Conservation (phyloP, 768 basidiomycete species). For the Lyophyllum semitale region DNA sequence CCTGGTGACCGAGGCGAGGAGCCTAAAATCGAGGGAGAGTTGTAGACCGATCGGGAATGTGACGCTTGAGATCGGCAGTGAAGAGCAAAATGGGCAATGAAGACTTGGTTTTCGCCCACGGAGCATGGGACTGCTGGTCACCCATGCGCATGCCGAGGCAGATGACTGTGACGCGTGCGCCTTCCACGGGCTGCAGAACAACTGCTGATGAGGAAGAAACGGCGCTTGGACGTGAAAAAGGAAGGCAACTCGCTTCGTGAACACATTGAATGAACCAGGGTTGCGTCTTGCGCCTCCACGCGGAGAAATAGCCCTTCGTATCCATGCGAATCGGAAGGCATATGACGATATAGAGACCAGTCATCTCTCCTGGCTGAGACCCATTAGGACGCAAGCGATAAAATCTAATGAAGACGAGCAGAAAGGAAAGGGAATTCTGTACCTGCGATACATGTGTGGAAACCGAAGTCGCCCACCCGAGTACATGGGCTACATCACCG, state of each 20-base stretch:
- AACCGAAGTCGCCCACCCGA: neutral
- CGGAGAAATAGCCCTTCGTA: neutral
- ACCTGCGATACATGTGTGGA: neutral
- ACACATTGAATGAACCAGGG: neutral
- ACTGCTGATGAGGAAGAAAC: neutral
- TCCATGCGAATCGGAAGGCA: neutral
- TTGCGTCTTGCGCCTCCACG: neutral
- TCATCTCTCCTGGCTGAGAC: neutral
- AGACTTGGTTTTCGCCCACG: neutral
- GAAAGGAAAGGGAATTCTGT: neutral
- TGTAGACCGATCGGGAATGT: slow-evolving; percentile 1
- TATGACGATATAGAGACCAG: neutral
- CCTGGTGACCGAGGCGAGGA: slow-evolving; percentile 3
- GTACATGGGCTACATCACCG: neutral
- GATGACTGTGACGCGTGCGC: slow-evolving; percentile 5
- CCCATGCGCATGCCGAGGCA: slow-evolving; percentile 5
- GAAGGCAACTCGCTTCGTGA: neutral
- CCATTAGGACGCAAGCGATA: neutral
- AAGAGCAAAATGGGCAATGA: slow-evolving; percentile 1
- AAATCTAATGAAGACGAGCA: neutral
- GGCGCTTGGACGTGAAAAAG: neutral
- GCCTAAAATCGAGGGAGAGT: neutral
- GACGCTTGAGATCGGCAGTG: neutral
- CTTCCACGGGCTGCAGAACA: neutral
- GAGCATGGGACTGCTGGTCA: neutral